Base-by-base conservation (phyloP, 2,329 filamentous ascomycete species). In the Elsinoe fawcettii region DNA sequence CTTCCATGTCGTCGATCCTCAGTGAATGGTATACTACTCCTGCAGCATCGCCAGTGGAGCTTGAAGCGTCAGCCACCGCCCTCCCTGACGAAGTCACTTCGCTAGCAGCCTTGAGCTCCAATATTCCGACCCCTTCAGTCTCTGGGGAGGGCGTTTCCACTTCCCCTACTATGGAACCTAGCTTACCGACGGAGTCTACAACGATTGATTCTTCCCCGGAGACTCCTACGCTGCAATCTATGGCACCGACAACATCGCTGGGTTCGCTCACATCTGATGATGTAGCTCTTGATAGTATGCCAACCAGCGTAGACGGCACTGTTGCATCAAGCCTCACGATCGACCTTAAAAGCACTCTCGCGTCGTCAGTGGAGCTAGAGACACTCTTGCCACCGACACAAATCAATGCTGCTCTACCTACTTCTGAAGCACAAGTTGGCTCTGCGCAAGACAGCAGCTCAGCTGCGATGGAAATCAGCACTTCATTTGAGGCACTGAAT, bases 11-110 rank as follows among this genome's bases (percentile, higher is more conserved):
- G 11, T 49, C 44, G 22, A 32, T 49, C 5, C 20, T 49, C 6
- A 49, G 44, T n/a, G 44, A 49, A 6, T 49, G 44, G 44, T 49
- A 49, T n/a, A 49, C 44, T n/a, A 49, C 44, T 16, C 44, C 44
- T 5, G 18, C 41, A 20, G 18, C 20, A 44, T 12, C 16, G 2
- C 22, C 39, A 20, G n/a, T 7, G 3, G 44, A 30, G 4, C 44
- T 30, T 30, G 6, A 14, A 16, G 6, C 20, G n/a, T 27, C 44
- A 12, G 14, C 34, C 27, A 27, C 46, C 5, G 22, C 46, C 22
- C 12, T 5, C n/a, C 2, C 46, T 12, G 46, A 51, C 11, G 2
- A 51, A 25, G 14, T 16, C n/a, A 18, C 39, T 44, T 18, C 46
- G 14, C 32, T 34, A 14, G 14, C 46, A 18, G 14, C 9, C 25